phyloP scores from a whole-genome alignment of 1,139 yeast species.

The Tardiomyces depauwii region DNA sequence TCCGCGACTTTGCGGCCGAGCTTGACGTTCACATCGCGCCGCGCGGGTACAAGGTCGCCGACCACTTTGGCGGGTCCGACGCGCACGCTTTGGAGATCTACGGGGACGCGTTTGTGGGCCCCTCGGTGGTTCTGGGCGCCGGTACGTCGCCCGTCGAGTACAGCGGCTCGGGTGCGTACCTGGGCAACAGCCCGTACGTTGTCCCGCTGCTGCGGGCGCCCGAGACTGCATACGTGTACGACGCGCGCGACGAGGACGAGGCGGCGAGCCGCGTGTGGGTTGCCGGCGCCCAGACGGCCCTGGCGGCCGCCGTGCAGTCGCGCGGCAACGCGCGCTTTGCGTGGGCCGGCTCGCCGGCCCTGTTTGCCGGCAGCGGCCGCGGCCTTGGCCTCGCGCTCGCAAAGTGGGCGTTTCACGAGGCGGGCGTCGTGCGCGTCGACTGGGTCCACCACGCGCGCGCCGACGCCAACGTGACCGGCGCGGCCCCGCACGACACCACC shows the following conservation, averaged over 20 bases:
- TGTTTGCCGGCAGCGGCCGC: slow-evolving; percentile 31
- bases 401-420: slow-evolving; percentile 68
- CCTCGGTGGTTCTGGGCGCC: slow-evolving; percentile 6
- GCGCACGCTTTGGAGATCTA: background rate
- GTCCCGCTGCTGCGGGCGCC: slow-evolving; percentile 62
- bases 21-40: slow-evolving; percentile 82
- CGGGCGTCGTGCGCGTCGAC: slow-evolving; percentile 48
- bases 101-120: slow-evolving; percentile 2
- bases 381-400: slow-evolving; percentile 34
- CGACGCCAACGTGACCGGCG: slow-evolving; percentile 9
- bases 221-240: slow-evolving; percentile 52
- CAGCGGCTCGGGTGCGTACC: slow-evolving; percentile 42
- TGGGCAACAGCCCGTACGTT: slow-evolving; percentile 49
- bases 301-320: slow-evolving; percentile 77
- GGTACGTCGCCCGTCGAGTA: slow-evolving; percentile 18
- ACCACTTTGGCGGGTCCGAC: slow-evolving; percentile 40
- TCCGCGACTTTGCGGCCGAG: slow-evolving; percentile 60
- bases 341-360: slow-evolving; percentile 64
- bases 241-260: slow-evolving; percentile 34
- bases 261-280: slow-evolving; percentile 45
- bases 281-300: slow-evolving; percentile 66
- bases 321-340: slow-evolving; percentile 64
- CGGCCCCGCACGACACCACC: slow-evolving; percentile 10
- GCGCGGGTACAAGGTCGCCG: slow-evolving; percentile 52
- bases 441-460: slow-evolving; percentile 33